These are phyloP conservation scores for Nematodospora anomalae DNA, from an alignment of 1,139 yeast species.

Conservation along the genomic window DNA sequence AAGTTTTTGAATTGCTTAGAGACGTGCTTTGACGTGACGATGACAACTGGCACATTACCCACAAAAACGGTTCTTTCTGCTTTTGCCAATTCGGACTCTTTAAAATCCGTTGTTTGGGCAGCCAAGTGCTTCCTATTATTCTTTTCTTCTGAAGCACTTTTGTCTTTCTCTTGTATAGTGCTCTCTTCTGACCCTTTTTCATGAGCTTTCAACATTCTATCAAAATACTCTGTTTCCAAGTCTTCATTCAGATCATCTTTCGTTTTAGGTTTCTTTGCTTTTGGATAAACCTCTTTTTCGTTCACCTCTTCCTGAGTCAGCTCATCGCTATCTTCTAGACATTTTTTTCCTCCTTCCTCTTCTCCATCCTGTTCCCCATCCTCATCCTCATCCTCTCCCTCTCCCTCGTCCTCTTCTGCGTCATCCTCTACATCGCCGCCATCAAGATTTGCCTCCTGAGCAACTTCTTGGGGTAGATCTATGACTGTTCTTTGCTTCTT, in stretches of 20 bases:
- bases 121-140: constrained; percentile 28
- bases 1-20: constrained; percentile 65
- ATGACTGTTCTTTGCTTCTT: constrained; percentile 26
- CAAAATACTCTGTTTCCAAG: constrained; percentile 48
- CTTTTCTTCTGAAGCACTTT: constrained; percentile 17
- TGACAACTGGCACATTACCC: constrained; percentile 75
- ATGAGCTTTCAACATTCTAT: constrained; percentile 31
- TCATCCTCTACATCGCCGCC: constrained; percentile 10
- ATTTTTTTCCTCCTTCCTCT: constrained; percentile 10
- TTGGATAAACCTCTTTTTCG: constrained; percentile 16
- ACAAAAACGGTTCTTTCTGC: constrained; percentile 88
- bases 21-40: constrained; percentile 60
- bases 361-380: constrained; percentile 17
- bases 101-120: constrained; percentile 48
- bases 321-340: constrained; percentile 9
- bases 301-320: constrained; percentile 18
- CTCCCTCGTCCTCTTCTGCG: constrained; percentile 16
- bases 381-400: constrained; percentile 20
- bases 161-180: constrained; percentile 17
- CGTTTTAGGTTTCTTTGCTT: constrained; percentile 23
- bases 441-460: constrained; percentile 11
- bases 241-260: constrained; percentile 44
- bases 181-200: constrained; percentile 24
- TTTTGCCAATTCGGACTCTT: constrained; percentile 72
- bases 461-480: constrained; percentile 18